phyloP scores from a whole-genome alignment of 352 stramenopile species.

The Globisporangium polare region DNA sequence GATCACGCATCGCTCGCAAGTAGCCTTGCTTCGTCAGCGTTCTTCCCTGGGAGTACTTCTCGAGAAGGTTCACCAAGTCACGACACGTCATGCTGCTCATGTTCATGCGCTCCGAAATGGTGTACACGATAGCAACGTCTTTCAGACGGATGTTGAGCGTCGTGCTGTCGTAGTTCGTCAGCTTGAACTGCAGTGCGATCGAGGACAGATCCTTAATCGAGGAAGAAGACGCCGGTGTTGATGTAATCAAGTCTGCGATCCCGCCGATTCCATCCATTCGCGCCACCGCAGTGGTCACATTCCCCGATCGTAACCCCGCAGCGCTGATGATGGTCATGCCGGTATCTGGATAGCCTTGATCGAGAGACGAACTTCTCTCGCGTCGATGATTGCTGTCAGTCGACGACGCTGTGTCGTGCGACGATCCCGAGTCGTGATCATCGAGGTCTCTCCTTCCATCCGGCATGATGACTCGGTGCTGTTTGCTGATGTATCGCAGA shows the following conservation, averaged over 20 bases:
- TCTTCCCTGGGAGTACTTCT: constrained; percentile 63
- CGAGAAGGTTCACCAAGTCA: constrained; percentile 62
- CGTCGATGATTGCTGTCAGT: constrained; percentile 45
- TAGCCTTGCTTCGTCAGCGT: constrained; percentile 72
- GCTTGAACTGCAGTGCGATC: constrained; percentile 80
- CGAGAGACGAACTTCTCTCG: constrained; percentile 34
- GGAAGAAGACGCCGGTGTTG: constrained; percentile 35
- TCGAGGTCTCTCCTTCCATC: constrained; percentile 15
- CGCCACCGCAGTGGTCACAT: constrained; percentile 34
- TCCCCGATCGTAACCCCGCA: constrained; percentile 29
- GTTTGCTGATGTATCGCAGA: constrained; percentile 66
- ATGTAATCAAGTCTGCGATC: constrained; percentile 60
- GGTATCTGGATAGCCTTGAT: constrained; percentile 35
- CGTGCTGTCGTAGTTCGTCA: constrained; percentile 84
- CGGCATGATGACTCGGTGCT: constrained; percentile 53
- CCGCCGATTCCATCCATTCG: constrained; percentile 55
- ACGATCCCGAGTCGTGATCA: constrained; percentile 48
- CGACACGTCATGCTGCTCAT: constrained; percentile 65
- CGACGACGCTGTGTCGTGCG: constrained; percentile 63
- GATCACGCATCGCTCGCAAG: constrained; percentile 69
- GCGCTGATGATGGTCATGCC: constrained; percentile 36
- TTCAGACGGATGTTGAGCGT: constrained; percentile 77
- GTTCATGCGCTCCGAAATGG: constrained; percentile 81
- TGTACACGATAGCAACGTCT: constrained; percentile 85
- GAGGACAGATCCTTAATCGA: constrained; percentile 58